phyloP scores from a whole-genome alignment of 2,329 filamentous ascomycete genomes.

The Aspergillus sp. region DNA sequence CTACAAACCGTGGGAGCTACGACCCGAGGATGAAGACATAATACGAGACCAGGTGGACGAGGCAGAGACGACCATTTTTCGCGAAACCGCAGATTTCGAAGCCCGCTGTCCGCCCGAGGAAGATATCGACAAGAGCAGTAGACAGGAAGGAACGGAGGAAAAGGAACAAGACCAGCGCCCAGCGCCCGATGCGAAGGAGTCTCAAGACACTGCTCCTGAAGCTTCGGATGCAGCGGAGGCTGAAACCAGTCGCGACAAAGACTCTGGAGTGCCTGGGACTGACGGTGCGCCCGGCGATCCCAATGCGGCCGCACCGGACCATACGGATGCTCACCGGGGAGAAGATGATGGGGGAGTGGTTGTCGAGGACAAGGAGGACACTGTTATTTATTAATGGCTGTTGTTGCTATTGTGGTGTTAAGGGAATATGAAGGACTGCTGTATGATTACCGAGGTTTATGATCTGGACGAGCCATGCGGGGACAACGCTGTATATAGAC shows the following conservation, averaged over 20 bases:
- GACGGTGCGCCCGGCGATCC: constrained; percentile 20
- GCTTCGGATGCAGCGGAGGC: constrained; percentile 22
- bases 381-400: constrained; percentile 64
- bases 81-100: constrained; percentile 57
- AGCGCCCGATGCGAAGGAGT: constrained; percentile 10
- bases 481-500: background rate
- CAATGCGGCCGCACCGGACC: constrained; percentile 28
- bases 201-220: constrained; percentile 38
- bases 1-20: constrained; percentile 75
- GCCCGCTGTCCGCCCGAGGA: constrained; percentile 32
- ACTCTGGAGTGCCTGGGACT: constrained; percentile 6
- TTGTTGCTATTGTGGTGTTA: constrained; percentile 1
- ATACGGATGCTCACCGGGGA: constrained; percentile 34
- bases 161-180: constrained; percentile 13
- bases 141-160: constrained; percentile 16
- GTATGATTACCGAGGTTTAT: constrained; percentile 6
- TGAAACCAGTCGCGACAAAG: constrained; percentile 12
- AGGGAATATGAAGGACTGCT: background rate
- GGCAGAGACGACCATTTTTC: constrained; percentile 53
- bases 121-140: constrained; percentile 9
- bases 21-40: constrained; percentile 55
- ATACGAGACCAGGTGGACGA: constrained; percentile 63
- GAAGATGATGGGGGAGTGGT: constrained; percentile 63
- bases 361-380: constrained; percentile 79
- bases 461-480: background rate